A percentile compares a stretch with the other conserved stretches of the same genome.
These are phyloP conservation scores for Psilocybe tampanensis DNA, from an alignment of 768 basidiomycete species.

Conservation along the genomic window DNA sequence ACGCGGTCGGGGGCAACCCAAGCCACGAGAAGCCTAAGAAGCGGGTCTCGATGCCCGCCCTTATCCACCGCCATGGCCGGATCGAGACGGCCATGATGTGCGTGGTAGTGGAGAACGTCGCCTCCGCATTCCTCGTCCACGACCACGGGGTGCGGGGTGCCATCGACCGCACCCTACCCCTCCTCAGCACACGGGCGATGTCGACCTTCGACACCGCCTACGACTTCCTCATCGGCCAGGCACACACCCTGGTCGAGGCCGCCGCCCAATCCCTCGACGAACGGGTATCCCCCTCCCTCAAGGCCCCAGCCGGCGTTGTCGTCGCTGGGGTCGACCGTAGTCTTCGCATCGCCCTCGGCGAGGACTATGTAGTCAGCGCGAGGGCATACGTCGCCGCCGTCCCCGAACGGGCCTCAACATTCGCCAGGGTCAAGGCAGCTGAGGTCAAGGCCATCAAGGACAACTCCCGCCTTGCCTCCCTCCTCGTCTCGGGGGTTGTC, in stretches of 20 bases:
- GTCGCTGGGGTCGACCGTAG: neutral
- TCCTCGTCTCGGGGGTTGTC: neutral
- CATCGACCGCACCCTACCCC: conserved; percentile 7
- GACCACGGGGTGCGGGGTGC: conserved; percentile 7
- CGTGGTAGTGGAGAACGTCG: conserved; percentile 8
- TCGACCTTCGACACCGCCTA: conserved; percentile 5
- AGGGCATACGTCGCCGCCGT: neutral
- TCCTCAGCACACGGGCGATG: conserved; percentile 1
- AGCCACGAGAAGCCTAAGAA: neutral
- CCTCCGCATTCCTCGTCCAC: conserved; percentile 5
- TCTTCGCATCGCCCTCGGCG: neutral
- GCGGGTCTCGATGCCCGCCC: conserved; percentile 4
- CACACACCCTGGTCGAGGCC: neutral
- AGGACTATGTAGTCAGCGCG: neutral
- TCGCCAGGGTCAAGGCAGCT: neutral
- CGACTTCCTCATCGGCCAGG: neutral
- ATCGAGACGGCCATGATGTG: conserved; percentile 11
- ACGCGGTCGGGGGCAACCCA: neutral
- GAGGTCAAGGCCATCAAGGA: neutral
- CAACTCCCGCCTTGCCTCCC: neutral
- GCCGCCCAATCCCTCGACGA: neutral
- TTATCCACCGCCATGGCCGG: conserved; percentile 9
- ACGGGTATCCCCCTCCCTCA: neutral
- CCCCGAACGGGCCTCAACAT: neutral
- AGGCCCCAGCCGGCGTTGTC: neutral